phyloP scores from a whole-genome alignment of 2,329 filamentous ascomycete genomes.

The Colletotrichum somersetense region DNA sequence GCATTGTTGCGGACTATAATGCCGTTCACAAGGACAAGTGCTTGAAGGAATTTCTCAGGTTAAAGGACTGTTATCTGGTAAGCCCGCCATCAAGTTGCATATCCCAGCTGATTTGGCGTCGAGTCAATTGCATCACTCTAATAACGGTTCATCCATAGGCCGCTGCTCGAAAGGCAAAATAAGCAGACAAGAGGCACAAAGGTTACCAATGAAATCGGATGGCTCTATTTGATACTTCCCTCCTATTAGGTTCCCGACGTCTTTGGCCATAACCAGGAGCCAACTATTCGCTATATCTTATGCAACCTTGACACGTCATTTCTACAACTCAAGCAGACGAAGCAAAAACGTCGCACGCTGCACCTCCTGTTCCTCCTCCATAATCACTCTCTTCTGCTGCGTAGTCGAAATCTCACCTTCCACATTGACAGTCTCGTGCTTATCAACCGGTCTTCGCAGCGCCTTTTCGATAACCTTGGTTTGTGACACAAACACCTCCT shows the following conservation, averaged over 20 bases:
- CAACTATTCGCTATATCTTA: not conserved
- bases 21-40: slow-evolving; percentile 93
- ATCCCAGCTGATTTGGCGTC: not conserved
- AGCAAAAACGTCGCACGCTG: slow-evolving; percentile 85
- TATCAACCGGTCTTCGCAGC: slow-evolving; percentile 79
- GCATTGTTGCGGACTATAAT: slow-evolving; percentile 90
- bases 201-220: not conserved
- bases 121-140: slow-evolving; percentile 17
- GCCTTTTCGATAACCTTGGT: slow-evolving; percentile 59
- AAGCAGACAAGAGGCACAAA: not conserved
- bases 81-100: slow-evolving; percentile 45
- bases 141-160: slow-evolving; percentile 22
- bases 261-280: not conserved
- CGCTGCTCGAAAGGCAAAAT: slow-evolving; percentile 36
- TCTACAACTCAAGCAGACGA: slow-evolving; percentile 77
- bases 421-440: slow-evolving; percentile 44
- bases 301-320: not conserved
- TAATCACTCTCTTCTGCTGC: slow-evolving; percentile 65
- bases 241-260: not conserved
- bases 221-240: not conserved
- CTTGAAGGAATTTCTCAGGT: slow-evolving; percentile 81
- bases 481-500: slow-evolving; percentile 73
- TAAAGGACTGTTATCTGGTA: slow-evolving; percentile 92
- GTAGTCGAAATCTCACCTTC: slow-evolving; percentile 39
- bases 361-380: slow-evolving; percentile 87